Evolutionary conservation across 2,329 filamentous ascomycete species (phyloP), one percentile per base, ranked within the genome.

Genomic region (Penicillium sp.): DNA sequence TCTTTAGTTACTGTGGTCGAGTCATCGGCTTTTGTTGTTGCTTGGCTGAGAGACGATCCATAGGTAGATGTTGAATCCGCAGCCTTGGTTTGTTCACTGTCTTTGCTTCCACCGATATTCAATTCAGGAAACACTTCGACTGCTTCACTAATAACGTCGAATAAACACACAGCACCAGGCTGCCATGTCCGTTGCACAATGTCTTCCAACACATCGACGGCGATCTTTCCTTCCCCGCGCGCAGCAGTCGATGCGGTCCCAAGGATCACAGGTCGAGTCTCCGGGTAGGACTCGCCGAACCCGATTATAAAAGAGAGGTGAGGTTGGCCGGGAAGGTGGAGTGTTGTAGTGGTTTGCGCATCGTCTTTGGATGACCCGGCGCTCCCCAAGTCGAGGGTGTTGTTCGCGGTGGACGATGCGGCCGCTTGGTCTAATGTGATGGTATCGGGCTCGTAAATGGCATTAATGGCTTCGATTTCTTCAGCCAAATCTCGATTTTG

Each of bases 161-260:
- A 99, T 3, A 99, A 78, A 68, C 93, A 97, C 22, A 96, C 91
- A 52, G 86, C 83, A 0, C 91, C 92, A 0, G 86, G 83, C 52
- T 83, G 81, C 72, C 88, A 96, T 5, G 90, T 82, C n/a, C 80
- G 78, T 1, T 79, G 80, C 31, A 97, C 76, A 0, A 88, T 86
- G 35, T 86, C 80, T 29, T 86, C 80, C 56, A 95, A 87, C 2
- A 90, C 75, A 2, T 84, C 82, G n/a, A 93, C 80, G 49, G 91
- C 84, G 51, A 85, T 80, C 50, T 84, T 86, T 2, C 91, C 91
- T 59, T 90, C 86, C 37, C 93, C 91, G 21, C 86, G 83, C 63
- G 84, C 79, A 14, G 83, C 91, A 8, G 90, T 89, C 65, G 87
- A 90, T 67, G 96, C 89, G 16, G 90, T 93, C 45, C 90, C 90